Percentiles rank a stretch among this genome's conserved stretches.
Conservation (phyloP, 306 rosid genomes). For the Luffa acutangula region DNA sequence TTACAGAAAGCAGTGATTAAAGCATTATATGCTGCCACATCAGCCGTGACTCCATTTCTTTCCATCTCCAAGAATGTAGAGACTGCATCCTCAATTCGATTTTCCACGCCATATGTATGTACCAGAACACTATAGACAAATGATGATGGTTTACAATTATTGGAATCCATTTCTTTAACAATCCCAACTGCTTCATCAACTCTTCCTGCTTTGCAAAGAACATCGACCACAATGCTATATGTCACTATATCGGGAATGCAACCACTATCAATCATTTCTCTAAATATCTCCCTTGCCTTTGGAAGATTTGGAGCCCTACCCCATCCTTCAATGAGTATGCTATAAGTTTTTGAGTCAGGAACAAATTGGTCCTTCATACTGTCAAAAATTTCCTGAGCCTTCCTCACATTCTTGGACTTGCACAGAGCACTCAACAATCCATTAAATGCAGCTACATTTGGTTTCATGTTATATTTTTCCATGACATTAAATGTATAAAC, state of each 20-base stretch:
- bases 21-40: slow-evolving; percentile 74
- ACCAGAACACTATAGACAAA: slow-evolving; percentile 66
- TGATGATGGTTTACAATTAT: slow-evolving; percentile 48
- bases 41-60: slow-evolving; percentile 44
- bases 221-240: slow-evolving; percentile 73
- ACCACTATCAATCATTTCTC: slow-evolving; percentile 59
- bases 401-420: slow-evolving; percentile 76
- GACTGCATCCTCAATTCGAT: slow-evolving; percentile 75
- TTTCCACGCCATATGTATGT: slow-evolving; percentile 68
- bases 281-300: slow-evolving; percentile 53
- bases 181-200: slow-evolving; percentile 70
- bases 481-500: slow-evolving; percentile 69
- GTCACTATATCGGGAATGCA: slow-evolving; percentile 73
- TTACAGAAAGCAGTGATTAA: slow-evolving; percentile 65
- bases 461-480: slow-evolving; percentile 53
- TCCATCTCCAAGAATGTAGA: slow-evolving; percentile 66
- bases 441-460: slow-evolving; percentile 66
- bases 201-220: slow-evolving; percentile 83
- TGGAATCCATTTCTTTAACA: slow-evolving; percentile 56
- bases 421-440: slow-evolving; percentile 71
- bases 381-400: slow-evolving; percentile 88
- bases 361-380: slow-evolving; percentile 43
- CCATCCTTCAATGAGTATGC: slow-evolving; percentile 82
- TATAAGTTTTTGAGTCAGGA: slow-evolving; percentile 61
- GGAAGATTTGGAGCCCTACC: slow-evolving; percentile 84